Base-by-base conservation (phyloP, 129 eudicot species). In the Deinandra increscens region DNA sequence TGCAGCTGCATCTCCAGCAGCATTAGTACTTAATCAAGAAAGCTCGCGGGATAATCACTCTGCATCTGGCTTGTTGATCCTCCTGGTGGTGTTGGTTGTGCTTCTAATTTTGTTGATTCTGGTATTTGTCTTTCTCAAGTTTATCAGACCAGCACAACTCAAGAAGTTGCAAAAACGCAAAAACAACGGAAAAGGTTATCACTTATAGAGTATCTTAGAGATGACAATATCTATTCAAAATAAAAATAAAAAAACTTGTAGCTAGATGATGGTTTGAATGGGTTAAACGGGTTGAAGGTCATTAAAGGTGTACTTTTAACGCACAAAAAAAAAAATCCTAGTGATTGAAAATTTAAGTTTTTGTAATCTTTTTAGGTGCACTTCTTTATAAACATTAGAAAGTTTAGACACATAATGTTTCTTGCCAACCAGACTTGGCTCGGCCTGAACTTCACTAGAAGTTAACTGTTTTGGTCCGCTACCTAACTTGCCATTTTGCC, bases 31-130 rank as follows among this genome's bases (percentile, higher is more conserved):
- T 38, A 54, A 66, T 31, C 20, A 50, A 70, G 73, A 72, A 68
- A 78, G 81, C 64, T 34, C 84, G 38, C 3, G 37, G 1, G 68
- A 66, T 33, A 43, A 79, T 61, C 77, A 78, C 60, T 54, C 74
- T 29, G 65, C 85, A 8, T 3, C 78, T 3, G 74, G 78, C 68
- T 37, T 85, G 14, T 79, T 69, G 78, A 62, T 85, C 53, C 70
- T 85, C 59, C 79, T 88, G 12, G 96, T 88, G 37, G 89, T 80
- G 13, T 38, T 76, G 55, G 70, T 88, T 34, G 72, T 83, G 72
- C 81, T 88, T n/a, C 61, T 81, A 19, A 45, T 83, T 26, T 34
- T 88, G 78, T 33, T 85, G 48, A 54, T 83, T 75, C 77, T 85
- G 44, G n/a, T 83, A 58, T 79, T 79, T 20, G 15, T 83, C 42